Evolutionary conservation across 139 green algal species (phyloP).

Genomic region (Penium margaritaceum): DNA sequence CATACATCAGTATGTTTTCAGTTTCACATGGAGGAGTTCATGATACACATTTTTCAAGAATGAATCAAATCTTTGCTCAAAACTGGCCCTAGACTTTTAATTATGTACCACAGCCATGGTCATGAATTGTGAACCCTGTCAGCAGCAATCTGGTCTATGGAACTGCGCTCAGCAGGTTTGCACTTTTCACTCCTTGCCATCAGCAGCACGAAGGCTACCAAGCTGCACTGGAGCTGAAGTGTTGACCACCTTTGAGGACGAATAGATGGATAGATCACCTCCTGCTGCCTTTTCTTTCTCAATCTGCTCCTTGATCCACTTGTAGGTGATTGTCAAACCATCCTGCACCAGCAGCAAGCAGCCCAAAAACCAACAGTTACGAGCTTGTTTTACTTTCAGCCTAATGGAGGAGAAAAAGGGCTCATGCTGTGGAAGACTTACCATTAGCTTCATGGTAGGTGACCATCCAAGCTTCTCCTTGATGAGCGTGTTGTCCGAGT

Average conservation of each 20-base stretch:
- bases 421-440: not conserved
- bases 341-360: too few species aligned
- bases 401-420: not conserved
- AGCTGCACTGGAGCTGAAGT: constrained; percentile 79
- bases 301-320: constrained; percentile 57
- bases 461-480: constrained; percentile 95
- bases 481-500: constrained; percentile 65
- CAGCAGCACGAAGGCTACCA: constrained; percentile 74
- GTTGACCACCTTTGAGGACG: constrained; percentile 69
- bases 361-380: not conserved
- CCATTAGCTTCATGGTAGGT: constrained; percentile 75
- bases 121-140: too few species aligned
- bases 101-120: too few species aligned
- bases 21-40: too few species aligned
- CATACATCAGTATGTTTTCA: too few species aligned
- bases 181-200: constrained; percentile 61
- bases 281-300: constrained; percentile 51
- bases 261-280: constrained; percentile 60
- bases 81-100: too few species aligned
- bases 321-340: constrained; percentile 53
- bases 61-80: too few species aligned
- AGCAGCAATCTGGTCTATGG: too few species aligned
- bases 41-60: too few species aligned
- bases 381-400: not conserved
- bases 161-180: too few species aligned